phyloP scores from a whole-genome alignment of 1,139 yeast species.

The Zhuliangozyma parablackwelliae region DNA sequence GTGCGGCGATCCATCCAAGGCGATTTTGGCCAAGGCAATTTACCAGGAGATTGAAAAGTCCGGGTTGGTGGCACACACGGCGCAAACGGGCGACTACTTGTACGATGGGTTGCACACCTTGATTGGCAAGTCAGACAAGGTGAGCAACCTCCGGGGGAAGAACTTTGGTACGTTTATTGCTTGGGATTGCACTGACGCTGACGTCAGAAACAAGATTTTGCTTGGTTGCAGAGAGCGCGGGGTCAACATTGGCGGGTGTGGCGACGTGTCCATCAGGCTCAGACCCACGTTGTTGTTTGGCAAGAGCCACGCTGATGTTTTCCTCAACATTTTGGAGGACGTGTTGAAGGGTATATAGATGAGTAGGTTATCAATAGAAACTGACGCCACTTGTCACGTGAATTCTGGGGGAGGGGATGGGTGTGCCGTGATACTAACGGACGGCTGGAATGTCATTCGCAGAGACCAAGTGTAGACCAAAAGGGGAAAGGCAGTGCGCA shows the following conservation, averaged over 20 bases:
- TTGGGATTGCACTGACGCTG: conserved; percentile 54
- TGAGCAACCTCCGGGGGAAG: conserved; percentile 61
- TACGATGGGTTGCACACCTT: conserved; percentile 43
- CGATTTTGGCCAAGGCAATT: conserved; percentile 60
- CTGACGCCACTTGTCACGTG: too few relatives aligned
- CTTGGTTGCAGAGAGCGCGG: conserved; percentile 50
- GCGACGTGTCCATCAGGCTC: conserved; percentile 59
- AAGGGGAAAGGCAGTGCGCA: too few relatives aligned
- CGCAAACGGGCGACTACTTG: conserved; percentile 57
- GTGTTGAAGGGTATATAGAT: conserved; percentile 13
- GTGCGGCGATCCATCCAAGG: conserved; percentile 79
- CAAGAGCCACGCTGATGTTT: conserved; percentile 61
- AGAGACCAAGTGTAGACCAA: too few relatives aligned
- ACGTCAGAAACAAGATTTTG: conserved; percentile 49
- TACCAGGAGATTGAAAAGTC: conserved; percentile 53
- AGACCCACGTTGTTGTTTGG: conserved; percentile 70
- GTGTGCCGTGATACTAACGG: too few relatives aligned
- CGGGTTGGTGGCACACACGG: conserved; percentile 47
- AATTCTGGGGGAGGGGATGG: too few relatives aligned
- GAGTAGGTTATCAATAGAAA: too few relatives aligned
- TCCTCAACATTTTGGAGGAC: conserved; percentile 44
- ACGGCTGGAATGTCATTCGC: too few relatives aligned
- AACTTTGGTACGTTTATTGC: conserved; percentile 70
- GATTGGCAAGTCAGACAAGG: conserved; percentile 37
- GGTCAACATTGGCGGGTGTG: conserved; percentile 72